Conservation (phyloP, 2,329 filamentous ascomycete genomes). For the Dactylonectria estremocensis region DNA sequence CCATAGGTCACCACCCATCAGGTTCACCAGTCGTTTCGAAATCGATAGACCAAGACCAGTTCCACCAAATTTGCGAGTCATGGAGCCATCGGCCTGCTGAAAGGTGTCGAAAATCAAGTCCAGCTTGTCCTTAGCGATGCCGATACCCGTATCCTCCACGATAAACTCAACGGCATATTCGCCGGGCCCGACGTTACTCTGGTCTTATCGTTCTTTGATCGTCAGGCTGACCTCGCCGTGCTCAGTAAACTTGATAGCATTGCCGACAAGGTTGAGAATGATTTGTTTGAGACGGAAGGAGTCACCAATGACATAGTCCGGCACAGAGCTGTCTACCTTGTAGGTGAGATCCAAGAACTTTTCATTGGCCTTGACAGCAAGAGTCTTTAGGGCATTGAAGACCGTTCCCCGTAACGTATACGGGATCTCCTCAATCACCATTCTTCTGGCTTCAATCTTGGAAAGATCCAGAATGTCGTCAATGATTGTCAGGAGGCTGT, state of each 20-base stretch:
- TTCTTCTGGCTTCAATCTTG: slow-evolving; percentile 93
- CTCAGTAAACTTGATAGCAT: slow-evolving; percentile 99
- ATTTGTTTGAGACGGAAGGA: slow-evolving; percentile 97
- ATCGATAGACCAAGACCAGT: slow-evolving; percentile 95
- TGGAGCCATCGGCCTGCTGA: slow-evolving; percentile 97
- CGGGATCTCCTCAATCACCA: slow-evolving; percentile 98
- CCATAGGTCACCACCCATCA: slow-evolving; percentile 98
- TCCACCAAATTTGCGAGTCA: slow-evolving; percentile 95
- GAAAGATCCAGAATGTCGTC: slow-evolving; percentile 84
- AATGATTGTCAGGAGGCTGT: slow-evolving; percentile 96
- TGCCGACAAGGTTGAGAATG: slow-evolving; percentile 96
- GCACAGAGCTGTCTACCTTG: slow-evolving; percentile 92
- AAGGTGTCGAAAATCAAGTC: slow-evolving; percentile 99
- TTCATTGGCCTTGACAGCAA: slow-evolving; percentile 98
- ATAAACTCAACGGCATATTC: slow-evolving; percentile 97
- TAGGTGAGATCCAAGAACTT: slow-evolving; percentile 94
- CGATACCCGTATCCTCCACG: slow-evolving; percentile 96
- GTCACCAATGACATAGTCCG: slow-evolving; percentile 95
- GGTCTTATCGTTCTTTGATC: slow-evolving; percentile 79
- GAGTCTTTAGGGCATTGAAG: slow-evolving; percentile 96
- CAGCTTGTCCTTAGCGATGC: slow-evolving; percentile 94
- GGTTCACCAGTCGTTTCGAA: slow-evolving; percentile 92
- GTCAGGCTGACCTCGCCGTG: slow-evolving; percentile 95
- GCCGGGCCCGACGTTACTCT: slow-evolving; percentile 74
- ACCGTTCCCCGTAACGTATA: slow-evolving; percentile 95